Base-by-base conservation (phyloP, 306 rosid genomes). In the Delonix regia region DNA sequence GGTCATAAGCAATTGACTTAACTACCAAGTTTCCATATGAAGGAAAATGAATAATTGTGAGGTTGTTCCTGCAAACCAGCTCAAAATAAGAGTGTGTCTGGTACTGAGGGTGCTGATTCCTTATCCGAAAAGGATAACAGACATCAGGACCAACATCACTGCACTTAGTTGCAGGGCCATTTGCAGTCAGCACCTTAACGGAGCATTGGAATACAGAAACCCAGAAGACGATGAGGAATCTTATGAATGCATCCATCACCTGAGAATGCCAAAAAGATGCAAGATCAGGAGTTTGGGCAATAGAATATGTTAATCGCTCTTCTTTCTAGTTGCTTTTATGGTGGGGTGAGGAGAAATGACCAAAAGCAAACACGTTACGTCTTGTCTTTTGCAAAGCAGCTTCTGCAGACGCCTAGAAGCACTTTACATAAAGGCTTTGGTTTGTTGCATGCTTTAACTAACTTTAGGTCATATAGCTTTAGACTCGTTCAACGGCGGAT, bases 1-100 rank as follows among this genome's bases (percentile, higher is more conserved):
- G 36, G 48, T 86, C 75, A 47, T 88, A 89, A 3, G 92, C 83
- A 75, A 94, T 91, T 62, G 97, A 88, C 48, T 87, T 88, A 25
- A 92, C 85, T 3, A 77, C 78, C 28, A 90, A 79, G 45, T 86
- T 83, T 0, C 94, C 92, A 36, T 85, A 85, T 6, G 87, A 82
- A 28, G 86, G 90, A 85, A 90, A 87, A 47, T 85, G 87, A 68
- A 89, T 89, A 12, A 76, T 69, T 75, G 96, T 86, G 69, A 55
- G n/a, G 90, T 83, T 88, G 75, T 79, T 56, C 59, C 74, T 74
- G 74, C 83, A 74, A 36, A 75, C 59, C 9, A 92, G 76, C 73
- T 86, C 86, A 75, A 86, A 85, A 25, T 74, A 80, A 42, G 81
- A 19, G 41, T 12, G 57, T 30, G 69, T 22, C 2, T 69, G 38